These are phyloP conservation scores for Oryza meyeriana DNA, from an alignment of 176 grass and related monocot genomes.

Conservation along the genomic window DNA sequence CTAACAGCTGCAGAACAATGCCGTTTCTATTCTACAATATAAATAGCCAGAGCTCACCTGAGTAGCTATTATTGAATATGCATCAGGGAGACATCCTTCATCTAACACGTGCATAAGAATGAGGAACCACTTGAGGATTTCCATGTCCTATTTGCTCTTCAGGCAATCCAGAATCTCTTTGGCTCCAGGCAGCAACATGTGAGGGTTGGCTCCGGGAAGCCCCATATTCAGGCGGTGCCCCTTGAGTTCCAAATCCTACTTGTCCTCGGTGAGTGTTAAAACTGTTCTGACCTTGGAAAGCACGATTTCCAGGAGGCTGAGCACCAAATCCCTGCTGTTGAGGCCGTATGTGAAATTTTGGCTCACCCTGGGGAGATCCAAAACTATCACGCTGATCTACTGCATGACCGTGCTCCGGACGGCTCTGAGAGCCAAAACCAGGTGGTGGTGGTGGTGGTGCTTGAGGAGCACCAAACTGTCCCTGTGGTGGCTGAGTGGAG, in stretches of 20 bases:
- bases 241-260: constrained; percentile 13
- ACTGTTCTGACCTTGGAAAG: constrained; percentile 5
- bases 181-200: constrained; percentile 10
- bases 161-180: background rate
- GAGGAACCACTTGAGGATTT: background rate
- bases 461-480: constrained; percentile 31
- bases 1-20: background rate
- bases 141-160: background rate
- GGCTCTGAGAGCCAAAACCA: constrained; percentile 2
- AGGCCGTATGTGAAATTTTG: constrained; percentile 17
- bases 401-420: background rate
- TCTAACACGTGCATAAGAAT: background rate
- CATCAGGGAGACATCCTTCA: background rate
- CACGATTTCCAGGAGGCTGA: constrained; percentile 9
- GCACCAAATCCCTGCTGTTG: constrained; percentile 22
- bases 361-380: background rate
- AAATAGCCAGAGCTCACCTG: background rate
- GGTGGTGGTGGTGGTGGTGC: constrained; percentile 24
- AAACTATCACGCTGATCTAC: constrained; percentile 9
- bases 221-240: background rate
- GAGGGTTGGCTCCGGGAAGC: background rate
- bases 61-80: background rate
- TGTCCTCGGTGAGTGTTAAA: background rate
- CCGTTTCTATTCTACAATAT: background rate
- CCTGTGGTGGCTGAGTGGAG: constrained; percentile 3